Evolutionary conservation across 257 asterid species (phyloP).

Genomic region (Solanum pennellii): DNA sequence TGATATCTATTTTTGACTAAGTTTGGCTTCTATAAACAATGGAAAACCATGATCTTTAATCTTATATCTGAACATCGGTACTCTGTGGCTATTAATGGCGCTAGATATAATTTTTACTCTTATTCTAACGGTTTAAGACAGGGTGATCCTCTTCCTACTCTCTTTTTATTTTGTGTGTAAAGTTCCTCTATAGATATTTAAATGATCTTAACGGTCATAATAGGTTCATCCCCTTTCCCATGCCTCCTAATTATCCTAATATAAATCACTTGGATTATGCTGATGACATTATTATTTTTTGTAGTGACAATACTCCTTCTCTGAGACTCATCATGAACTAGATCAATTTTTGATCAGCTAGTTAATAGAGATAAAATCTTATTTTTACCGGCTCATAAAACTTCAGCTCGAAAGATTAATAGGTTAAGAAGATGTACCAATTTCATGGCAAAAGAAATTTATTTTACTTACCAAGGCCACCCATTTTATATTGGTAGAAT

Average conservation of each 20-base stretch:
- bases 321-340: not conserved
- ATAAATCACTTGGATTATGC: no score
- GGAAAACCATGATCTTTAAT: not conserved
- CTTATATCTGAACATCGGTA: not conserved
- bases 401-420: not conserved
- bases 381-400: not conserved
- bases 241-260: no score
- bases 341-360: no score
- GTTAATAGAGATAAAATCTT: not conserved
- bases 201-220: no score
- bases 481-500: not conserved
- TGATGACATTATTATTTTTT: no score
- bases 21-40: no score
- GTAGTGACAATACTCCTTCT: not conserved
- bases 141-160: not conserved
- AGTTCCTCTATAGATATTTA: not conserved
- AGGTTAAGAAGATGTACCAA: not conserved
- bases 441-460: not conserved
- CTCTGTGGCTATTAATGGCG: not conserved
- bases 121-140: not conserved
- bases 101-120: not conserved
- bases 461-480: not conserved
- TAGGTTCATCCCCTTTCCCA: not conserved
- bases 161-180: not conserved
- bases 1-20: no score